Evolutionary conservation across 2,329 filamentous ascomycete genomes (phyloP), one percentile per base, ranked within the genome.

Genomic region (Mariannaea elegans): DNA sequence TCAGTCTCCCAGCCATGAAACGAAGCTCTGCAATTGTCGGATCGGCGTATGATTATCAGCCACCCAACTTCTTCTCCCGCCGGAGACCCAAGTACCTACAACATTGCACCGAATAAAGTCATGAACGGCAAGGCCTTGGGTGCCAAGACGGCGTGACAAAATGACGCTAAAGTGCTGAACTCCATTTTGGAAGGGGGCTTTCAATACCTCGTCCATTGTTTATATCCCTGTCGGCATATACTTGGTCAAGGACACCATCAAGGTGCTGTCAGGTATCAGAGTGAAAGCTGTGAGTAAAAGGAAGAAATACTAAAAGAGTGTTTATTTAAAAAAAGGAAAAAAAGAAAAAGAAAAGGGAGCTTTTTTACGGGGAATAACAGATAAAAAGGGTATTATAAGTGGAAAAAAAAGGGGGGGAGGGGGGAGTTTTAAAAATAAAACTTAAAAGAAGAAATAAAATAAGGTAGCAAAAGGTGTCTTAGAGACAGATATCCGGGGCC

Each of bases 71-170:
- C 14, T 58, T 64, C 31, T 46, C 46, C 12, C 48, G 62, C 23
- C 54, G 54, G 21, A 38, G 59, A 4, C 62, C 62, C 21, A 62
- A 59, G 50, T 64, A 64, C n/a, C n/a, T 29, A 61, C 23, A 47
- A 62, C 12, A 13, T 45, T 27, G 39, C 14, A 36, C 13, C 23
- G 16, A 54, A 55, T 45, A 14, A 62, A 36, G 56, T 64, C 51
- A 56, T 55, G 39, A 47, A 62, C 53, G 63, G 45, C 32, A 63
- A 61, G 47, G 44, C 41, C 7, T 83, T 10, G 73, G 84, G 21
- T 79, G 80, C 89, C 53, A 85, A 83, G 72, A 94, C 65, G 91
- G 90, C 29, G 72, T 75, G 1, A 87, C 88, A n/a, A 1, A 91
- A 94, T 65, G 91, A 94, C 71, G 72, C 75, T 1, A 60, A 36